These are phyloP conservation scores for Diospyros lotus DNA, from an alignment of 148 eudicot genomes.

Conservation along the genomic window DNA sequence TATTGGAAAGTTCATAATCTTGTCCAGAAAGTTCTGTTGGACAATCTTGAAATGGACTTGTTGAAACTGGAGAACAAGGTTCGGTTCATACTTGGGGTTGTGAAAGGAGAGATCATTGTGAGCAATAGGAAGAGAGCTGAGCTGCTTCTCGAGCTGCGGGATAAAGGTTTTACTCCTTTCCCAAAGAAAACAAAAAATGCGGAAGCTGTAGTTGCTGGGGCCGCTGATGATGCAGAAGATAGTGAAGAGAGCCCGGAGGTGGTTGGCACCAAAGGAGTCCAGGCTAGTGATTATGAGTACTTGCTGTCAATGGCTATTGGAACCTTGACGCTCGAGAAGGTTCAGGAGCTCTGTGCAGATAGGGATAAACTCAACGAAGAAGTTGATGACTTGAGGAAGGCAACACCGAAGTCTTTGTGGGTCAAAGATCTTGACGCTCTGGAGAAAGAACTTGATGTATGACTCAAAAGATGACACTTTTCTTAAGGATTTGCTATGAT, in stretches of 20 bases:
- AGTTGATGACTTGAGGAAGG: constrained; percentile 53
- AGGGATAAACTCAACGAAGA: constrained; percentile 49
- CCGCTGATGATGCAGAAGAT: constrained; percentile 44
- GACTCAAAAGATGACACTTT: not conserved
- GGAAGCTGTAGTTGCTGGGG: constrained; percentile 54
- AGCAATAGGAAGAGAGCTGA: constrained; percentile 82
- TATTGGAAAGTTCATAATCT: not conserved
- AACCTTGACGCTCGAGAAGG: constrained; percentile 70
- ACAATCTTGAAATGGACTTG: constrained; percentile 54
- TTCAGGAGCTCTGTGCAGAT: constrained; percentile 53
- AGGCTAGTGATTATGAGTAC: constrained; percentile 69
- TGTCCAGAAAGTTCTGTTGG: constrained; percentile 48
- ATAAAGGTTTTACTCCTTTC: constrained; percentile 76
- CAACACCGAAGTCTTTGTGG: constrained; percentile 63
- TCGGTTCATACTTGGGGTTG: constrained; percentile 79
- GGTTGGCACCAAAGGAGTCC: constrained; percentile 20
- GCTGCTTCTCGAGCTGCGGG: constrained; percentile 60
- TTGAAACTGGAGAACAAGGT: constrained; percentile 67
- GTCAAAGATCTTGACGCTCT: constrained; percentile 69
- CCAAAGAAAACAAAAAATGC: constrained; percentile 45
- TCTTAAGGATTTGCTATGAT: not conserved
- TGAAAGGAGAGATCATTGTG: constrained; percentile 73
- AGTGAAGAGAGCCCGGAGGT: constrained; percentile 29
- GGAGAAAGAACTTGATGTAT: constrained; percentile 62
- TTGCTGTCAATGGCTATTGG: constrained; percentile 72